phyloP scores from a whole-genome alignment of 2,329 filamentous ascomycete species.

The Penicillium oxalicum region DNA sequence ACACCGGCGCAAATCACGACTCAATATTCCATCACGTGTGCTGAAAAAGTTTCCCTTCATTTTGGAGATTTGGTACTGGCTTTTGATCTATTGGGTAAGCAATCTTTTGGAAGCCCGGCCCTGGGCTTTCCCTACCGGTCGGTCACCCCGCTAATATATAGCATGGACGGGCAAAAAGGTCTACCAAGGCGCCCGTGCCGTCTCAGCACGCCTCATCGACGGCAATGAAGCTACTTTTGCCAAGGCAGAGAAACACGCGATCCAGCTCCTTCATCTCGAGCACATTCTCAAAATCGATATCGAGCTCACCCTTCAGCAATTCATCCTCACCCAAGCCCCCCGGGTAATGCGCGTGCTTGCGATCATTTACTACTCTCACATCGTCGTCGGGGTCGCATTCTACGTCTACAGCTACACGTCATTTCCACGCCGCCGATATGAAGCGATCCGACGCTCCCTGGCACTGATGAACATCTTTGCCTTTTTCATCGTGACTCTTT shows the following conservation, averaged over 20 bases:
- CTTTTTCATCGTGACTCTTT: conserved; percentile 44
- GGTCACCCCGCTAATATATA: too few relatives aligned
- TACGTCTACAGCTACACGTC: conserved; percentile 46
- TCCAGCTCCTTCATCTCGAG: conserved; percentile 39
- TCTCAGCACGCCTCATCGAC: conserved; percentile 39
- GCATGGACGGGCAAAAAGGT: conserved; percentile 13
- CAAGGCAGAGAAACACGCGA: conserved; percentile 37
- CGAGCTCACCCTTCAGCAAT: conserved; percentile 38
- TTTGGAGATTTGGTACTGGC: conserved; percentile 31
- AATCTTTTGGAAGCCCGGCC: background rate
- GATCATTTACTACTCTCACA: conserved; percentile 45
- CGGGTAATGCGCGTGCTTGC: conserved; percentile 39
- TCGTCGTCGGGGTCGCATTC: conserved; percentile 43
- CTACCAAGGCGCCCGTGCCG: conserved; percentile 43
- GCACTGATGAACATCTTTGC: conserved; percentile 47
- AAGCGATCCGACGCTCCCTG: conserved; percentile 43
- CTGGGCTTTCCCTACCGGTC: too few relatives aligned
- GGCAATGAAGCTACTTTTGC: conserved; percentile 36
- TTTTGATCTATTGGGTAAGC: conserved; percentile 28
- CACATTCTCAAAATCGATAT: conserved; percentile 34
- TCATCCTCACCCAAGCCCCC: conserved; percentile 33
- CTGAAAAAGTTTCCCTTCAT: conserved; percentile 27
- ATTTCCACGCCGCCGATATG: conserved; percentile 37
- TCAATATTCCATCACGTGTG: conserved; percentile 17
- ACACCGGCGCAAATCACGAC: background rate